Evolutionary conservation across 345 rosid genomes (phyloP), one percentile per base, ranked within the genome.

Genomic region (Trapa incisa): DNA sequence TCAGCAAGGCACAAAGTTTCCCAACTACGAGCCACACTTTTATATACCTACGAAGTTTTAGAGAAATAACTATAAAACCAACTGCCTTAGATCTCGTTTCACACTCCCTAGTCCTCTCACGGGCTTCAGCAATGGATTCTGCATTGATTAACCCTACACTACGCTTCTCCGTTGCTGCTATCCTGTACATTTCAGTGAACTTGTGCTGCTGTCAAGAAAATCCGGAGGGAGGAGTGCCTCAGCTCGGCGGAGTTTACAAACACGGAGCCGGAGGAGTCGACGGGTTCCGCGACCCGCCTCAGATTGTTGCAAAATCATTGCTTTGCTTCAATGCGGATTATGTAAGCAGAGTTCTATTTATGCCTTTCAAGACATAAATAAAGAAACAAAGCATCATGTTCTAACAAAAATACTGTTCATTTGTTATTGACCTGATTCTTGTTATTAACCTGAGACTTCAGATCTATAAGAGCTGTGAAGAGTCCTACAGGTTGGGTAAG

Each of bases 401-500:
- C 45, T 8, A 42, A 42, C 8, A 42, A 8, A 3, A 4, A 0
- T 50, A 6, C 10, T 58, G 37, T 10, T 58, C 37, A 1, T 58
- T 32, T 57, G 1, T 48, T 22, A 22, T 22, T 29, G 32, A 35
- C 7, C 11, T 65, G 16, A 16, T 4, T 65, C 14, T 73, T 58
- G 6, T 32, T 37, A 37, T 32, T 37, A 37, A 64, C n/a, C 36
- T n/a, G 38, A 56, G 15, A n/a, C 42, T 62, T 54, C 83, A 91
- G 97, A 75, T 91, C 35, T 87, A 85, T 73, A 86, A 82, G 67
- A 81, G 80, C 72, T 91, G 96, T 36, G 87, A 80, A 42, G 91
- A 84, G 68, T 66, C 87, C 52, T 81, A 70, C 63, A 83, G 99
- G 77, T 77, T 94, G 81, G 89, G 73, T 10, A 75, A 76, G 75